These are phyloP conservation scores for Hordeum marinum DNA, from an alignment of 176 grass and related monocot genomes.

Conservation along the genomic window DNA sequence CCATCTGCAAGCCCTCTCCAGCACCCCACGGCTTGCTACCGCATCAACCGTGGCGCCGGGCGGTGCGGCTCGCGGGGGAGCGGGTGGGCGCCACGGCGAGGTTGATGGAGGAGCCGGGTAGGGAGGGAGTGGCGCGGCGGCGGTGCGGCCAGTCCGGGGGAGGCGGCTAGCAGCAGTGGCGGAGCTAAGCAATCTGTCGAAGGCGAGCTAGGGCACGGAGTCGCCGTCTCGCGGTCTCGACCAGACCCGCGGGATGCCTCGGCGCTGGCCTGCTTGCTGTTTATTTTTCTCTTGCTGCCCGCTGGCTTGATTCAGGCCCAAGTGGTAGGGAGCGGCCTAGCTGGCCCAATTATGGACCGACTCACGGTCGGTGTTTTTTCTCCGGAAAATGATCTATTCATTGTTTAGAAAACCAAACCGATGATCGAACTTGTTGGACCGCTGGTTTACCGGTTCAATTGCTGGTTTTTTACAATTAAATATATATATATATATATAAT, in stretches of 20 bases:
- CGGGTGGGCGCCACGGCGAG: not conserved
- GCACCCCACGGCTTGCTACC: not conserved
- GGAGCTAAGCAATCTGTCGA: not conserved
- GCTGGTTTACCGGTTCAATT: too few relatives aligned
- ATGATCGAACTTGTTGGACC: too few relatives aligned
- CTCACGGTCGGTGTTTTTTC: too few relatives aligned
- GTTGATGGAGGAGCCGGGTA: not conserved
- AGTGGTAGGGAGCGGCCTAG: too few relatives aligned
- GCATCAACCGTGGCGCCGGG: not conserved
- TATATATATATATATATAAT: too few relatives aligned
- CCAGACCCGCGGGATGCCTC: not conserved
- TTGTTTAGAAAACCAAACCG: too few relatives aligned
- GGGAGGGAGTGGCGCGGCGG: not conserved
- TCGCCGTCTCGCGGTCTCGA: not conserved
- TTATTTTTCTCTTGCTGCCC: too few relatives aligned
- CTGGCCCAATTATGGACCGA: too few relatives aligned
- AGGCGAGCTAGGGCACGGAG: not conserved
- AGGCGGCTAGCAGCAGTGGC: not conserved
- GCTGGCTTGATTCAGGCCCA: too few relatives aligned
- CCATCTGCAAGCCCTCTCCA: not conserved
- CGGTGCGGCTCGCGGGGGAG: not conserved
- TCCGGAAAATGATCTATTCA: too few relatives aligned
- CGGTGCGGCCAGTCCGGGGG: not conserved
- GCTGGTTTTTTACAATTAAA: too few relatives aligned
- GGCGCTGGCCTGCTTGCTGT: too few relatives aligned